Conservation (phyloP, 2,329 filamentous ascomycete species). For the Alternaria conjuncta region DNA sequence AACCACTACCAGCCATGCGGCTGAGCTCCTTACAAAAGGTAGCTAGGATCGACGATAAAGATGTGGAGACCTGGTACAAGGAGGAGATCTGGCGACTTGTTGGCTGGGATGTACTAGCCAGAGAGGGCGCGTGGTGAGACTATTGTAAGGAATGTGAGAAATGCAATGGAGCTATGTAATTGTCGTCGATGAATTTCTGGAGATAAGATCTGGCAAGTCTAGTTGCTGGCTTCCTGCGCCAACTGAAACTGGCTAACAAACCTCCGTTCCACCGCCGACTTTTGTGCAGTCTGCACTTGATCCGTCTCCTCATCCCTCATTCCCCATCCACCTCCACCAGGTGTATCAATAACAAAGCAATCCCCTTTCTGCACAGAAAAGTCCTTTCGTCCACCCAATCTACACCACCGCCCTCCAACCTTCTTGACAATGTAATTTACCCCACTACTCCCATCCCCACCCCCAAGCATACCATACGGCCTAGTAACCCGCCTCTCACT, state of each 20-base stretch:
- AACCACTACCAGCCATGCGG: constrained; percentile 39
- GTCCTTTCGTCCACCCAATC: constrained; percentile 15
- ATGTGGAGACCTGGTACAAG: constrained; percentile 61
- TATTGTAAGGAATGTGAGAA: not conserved
- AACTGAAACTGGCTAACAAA: constrained; percentile 24
- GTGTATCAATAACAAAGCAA: constrained; percentile 21
- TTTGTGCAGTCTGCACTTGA: not conserved
- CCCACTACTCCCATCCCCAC: constrained; percentile 32
- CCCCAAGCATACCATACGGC: constrained; percentile 45
- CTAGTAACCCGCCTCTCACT: constrained; percentile 39
- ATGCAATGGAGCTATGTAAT: too few relatives aligned
- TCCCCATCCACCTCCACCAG: constrained; percentile 24
- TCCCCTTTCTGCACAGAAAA: constrained; percentile 16
- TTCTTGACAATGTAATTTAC: constrained; percentile 34
- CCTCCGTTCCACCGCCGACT: constrained; percentile 8
- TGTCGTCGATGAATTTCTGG: not conserved
- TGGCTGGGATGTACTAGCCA: constrained; percentile 61
- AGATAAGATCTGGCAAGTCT: not conserved
- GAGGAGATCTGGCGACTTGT: constrained; percentile 63
- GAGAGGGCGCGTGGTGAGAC: constrained; percentile 23
- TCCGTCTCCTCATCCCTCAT: not conserved
- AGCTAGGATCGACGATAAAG: constrained; percentile 48
- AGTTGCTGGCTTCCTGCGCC: constrained; percentile 24
- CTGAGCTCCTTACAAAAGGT: constrained; percentile 33
- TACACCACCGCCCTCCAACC: constrained; percentile 17